Base-by-base conservation (phyloP, 1,139 yeast species). In the Geotrichum citri-aurantii region DNA sequence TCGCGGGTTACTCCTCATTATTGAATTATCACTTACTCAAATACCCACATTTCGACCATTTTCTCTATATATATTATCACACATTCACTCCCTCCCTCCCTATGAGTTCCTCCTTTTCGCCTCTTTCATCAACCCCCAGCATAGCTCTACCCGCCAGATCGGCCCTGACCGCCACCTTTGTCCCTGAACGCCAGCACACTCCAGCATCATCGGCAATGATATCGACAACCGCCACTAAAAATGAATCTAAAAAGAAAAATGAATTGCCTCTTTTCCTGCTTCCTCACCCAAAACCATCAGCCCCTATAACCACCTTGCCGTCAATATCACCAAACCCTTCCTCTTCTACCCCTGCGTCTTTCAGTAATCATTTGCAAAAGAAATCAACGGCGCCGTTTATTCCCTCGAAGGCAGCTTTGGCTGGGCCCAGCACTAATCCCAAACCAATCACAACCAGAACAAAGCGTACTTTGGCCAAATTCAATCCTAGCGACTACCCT, bases 401-500 rank as follows among this genome's bases (percentile, higher is more conserved):
- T 19, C 7, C 48, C 48, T 24, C 24, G 8, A 24, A 21, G 6
- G 26, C 44, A 2, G 50, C 47, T 17, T 21, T 27, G 47, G 48
- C n/a, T 8, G 47, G 40, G 27, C 48, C 24, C 46, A 50, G 14
- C 26, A 12, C 46, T 10, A 37, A 37, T 19, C 5, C 24, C 26
- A 31, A 17, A 12, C 44, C 47, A 10, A 33, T 8, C 26, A 17
- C 50, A 47, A 10, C 53, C 44, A 49, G 33, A 24, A 50, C 11
- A 52, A 52, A 42, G 40, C 46, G 33, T 48, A 49, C 14, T 37
- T 54, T 40, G 55, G 54, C 50, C 52, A 42, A 46, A 23, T 69
- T 63, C 59, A 65, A 69, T 11, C 62, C 44, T 5, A 37, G 44
- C n/a, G 44, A 37, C 21, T n/a, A 37, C 44, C 44, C 44, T 17